Evolutionary conservation across 768 basidiomycete genomes (phyloP).

Genomic region (Boletus fagicola): DNA sequence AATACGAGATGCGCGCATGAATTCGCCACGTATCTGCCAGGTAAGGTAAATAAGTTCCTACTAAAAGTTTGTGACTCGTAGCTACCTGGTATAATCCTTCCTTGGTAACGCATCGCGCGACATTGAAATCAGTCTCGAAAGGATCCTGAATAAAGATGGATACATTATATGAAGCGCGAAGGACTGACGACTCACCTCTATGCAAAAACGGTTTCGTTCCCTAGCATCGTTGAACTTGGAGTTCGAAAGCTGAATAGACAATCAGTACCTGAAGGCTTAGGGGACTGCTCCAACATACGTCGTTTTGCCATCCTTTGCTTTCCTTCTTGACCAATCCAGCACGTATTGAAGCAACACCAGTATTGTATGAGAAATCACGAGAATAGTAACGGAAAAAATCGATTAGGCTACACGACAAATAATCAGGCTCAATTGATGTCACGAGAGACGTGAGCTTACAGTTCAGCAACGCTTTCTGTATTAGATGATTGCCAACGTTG

Average conservation of each 20-base stretch:
- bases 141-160: slow-evolving; percentile 64
- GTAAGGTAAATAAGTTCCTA: background rate
- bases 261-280: slow-evolving; percentile 5
- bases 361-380: slow-evolving; percentile 89
- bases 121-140: slow-evolving; percentile 95
- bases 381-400: slow-evolving; percentile 98
- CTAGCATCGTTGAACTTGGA: slow-evolving; percentile 65
- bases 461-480: slow-evolving; percentile 86
- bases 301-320: slow-evolving; percentile 91
- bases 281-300: slow-evolving; percentile 50
- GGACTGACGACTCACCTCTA: slow-evolving; percentile 61
- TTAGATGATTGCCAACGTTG: slow-evolving; percentile 95
- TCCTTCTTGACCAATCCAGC: slow-evolving; percentile 88
- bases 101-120: slow-evolving; percentile 92
- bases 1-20: slow-evolving; percentile 93
- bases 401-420: slow-evolving; percentile 62
- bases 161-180: background rate
- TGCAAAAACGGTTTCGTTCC: slow-evolving; percentile 93
- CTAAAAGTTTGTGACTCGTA: background rate
- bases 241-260: slow-evolving; percentile 41
- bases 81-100: slow-evolving; percentile 91
- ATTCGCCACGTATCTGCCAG: slow-evolving; percentile 90
- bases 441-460: slow-evolving; percentile 50
- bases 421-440: slow-evolving; percentile 4
- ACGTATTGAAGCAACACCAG: slow-evolving; percentile 87